Conservation (phyloP, 2,329 filamentous ascomycete genomes). For the Gnomoniopsis smithogilvyi region DNA sequence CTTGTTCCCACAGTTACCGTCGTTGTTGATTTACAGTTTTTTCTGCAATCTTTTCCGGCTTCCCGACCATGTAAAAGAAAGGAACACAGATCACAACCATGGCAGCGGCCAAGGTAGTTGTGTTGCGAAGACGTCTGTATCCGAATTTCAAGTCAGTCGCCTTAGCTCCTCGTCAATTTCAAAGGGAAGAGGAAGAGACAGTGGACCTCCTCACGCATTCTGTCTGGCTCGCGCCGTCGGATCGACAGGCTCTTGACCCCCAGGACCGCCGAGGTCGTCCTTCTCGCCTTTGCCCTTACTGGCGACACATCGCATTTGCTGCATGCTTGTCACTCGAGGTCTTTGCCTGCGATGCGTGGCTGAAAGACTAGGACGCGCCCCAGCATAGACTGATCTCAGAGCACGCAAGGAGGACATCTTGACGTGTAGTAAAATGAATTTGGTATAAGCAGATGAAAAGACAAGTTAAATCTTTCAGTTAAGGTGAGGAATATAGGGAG, state of each 20-base stretch:
- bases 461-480: no score
- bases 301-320: not conserved
- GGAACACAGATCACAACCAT: conserved; percentile 3
- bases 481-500: no score
- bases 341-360: no score
- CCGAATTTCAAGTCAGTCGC: not conserved
- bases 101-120: not conserved
- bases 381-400: no score
- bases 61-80: conserved; percentile 3
- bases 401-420: no score
- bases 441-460: no score
- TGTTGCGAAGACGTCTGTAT: conserved; percentile 9
- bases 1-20: not conserved
- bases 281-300: not conserved
- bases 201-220: not conserved
- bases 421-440: no score
- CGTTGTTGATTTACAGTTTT: not conserved
- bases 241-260: conserved; percentile 12
- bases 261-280: conserved; percentile 15
- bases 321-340: no score
- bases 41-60: not conserved
- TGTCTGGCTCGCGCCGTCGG: conserved; percentile 5
- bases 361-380: no score
- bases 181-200: not conserved
- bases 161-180: not conserved